Conservation (phyloP, 2,329 filamentous ascomycete genomes). For the Xylogone sp. region DNA sequence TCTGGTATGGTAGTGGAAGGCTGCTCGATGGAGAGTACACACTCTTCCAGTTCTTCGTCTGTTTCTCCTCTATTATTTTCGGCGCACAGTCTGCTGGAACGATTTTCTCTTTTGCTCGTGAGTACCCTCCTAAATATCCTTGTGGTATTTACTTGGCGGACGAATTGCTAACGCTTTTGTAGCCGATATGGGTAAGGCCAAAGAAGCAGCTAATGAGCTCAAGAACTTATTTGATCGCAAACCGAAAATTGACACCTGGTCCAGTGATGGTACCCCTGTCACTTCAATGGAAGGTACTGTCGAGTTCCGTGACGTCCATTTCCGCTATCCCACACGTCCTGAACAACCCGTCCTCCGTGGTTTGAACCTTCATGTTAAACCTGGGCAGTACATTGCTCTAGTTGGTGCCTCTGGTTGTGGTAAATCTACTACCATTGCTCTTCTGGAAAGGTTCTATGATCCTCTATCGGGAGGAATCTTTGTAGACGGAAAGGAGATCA, state of each 20-base stretch:
- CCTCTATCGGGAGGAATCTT: conserved; percentile 75
- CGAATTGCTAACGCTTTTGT: conserved; percentile 9
- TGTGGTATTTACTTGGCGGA: too few relatives aligned
- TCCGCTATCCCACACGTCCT: conserved; percentile 86
- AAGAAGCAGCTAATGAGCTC: conserved; percentile 75
- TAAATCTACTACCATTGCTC: conserved; percentile 88
- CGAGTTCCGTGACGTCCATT: conserved; percentile 90
- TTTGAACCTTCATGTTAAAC: conserved; percentile 68
- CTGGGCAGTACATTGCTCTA: conserved; percentile 81
- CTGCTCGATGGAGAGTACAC: conserved; percentile 68
- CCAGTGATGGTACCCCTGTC: conserved; percentile 60
- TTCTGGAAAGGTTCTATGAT: conserved; percentile 94
- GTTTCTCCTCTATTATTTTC: conserved; percentile 84
- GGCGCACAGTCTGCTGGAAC: conserved; percentile 88
- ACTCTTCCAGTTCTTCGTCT: conserved; percentile 88
- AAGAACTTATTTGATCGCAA: conserved; percentile 80
- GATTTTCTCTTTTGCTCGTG: conserved; percentile 77
- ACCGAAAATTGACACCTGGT: conserved; percentile 81
- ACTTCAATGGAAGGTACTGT: conserved; percentile 68
- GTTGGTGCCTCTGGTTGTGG: conserved; percentile 94
- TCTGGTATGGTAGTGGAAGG: conserved; percentile 85
- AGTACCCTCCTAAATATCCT: conserved; percentile 9
- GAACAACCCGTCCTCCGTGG: conserved; percentile 91
- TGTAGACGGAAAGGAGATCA: conserved; percentile 81
- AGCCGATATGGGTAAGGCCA: conserved; percentile 87